Conservation (phyloP, 106 monocot species). For the Vanilla planifolia region DNA sequence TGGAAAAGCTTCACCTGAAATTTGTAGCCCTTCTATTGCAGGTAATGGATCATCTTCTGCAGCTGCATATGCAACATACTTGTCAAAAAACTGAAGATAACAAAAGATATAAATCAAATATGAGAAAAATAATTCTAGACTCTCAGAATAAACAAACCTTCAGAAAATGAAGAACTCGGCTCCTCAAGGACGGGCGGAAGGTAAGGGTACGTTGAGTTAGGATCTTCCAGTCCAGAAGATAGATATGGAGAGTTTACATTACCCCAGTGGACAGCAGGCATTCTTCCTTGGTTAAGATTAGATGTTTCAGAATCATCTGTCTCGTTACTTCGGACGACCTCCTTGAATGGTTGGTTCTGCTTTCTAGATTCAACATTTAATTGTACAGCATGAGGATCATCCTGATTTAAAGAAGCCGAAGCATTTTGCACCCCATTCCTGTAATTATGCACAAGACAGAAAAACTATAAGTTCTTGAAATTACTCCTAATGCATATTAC, state of each 20-base stretch:
- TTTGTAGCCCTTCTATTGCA: conserved; percentile 82
- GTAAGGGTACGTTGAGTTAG: conserved; percentile 56
- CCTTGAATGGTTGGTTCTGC: conserved; percentile 50
- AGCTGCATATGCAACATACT: conserved; percentile 33
- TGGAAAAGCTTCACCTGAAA: conserved; percentile 94
- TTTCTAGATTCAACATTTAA: conserved; percentile 35
- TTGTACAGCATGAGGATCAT: conserved; percentile 31
- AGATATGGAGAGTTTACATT: conserved; percentile 39
- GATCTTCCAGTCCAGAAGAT: conserved; percentile 45
- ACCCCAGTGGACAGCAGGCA: conserved; percentile 42
- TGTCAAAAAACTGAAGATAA: not conserved
- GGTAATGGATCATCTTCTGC: conserved; percentile 97
- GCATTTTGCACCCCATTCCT: conserved; percentile 37
- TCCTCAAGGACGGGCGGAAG: conserved; percentile 92
- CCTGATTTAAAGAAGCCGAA: conserved; percentile 30
- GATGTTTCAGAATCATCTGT: conserved; percentile 34
- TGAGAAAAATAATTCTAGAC: not conserved
- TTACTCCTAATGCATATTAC: too few species aligned
- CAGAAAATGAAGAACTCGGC: conserved; percentile 92
- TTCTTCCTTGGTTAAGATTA: conserved; percentile 24
- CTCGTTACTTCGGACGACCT: conserved; percentile 26
- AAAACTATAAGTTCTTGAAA: too few species aligned
- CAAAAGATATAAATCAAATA: conserved; percentile 4
- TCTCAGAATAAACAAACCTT: conserved; percentile 42
- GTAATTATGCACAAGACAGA: conserved; percentile 8